These are phyloP conservation scores for Nymphaea thermarum DNA, from an alignment of 164 flowering plant species.

Conservation along the genomic window DNA sequence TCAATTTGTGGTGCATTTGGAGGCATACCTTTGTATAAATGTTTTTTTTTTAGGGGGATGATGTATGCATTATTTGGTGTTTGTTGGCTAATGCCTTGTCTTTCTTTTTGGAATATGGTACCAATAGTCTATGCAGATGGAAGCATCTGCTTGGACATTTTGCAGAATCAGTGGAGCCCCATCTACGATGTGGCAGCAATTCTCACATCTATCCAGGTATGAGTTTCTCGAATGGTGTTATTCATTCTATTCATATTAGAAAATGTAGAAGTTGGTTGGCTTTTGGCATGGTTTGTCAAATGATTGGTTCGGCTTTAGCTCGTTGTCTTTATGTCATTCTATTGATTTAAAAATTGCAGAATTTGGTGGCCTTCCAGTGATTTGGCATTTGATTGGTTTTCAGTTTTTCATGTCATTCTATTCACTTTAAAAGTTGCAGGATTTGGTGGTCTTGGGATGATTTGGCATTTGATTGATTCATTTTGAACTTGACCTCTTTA, in stretches of 20 bases:
- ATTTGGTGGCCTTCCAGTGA: neutral
- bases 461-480: too few species aligned
- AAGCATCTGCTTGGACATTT: conserved; percentile 29
- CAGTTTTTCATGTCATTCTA: neutral
- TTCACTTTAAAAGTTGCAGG: too few species aligned
- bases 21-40: neutral
- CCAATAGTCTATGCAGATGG: conserved; percentile 29
- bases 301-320: neutral
- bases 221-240: neutral
- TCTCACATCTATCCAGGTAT: conserved; percentile 24
- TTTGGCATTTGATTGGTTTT: neutral
- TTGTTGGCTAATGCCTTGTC: neutral
- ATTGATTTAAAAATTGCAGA: neutral
- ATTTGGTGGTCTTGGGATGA: too few species aligned
- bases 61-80: neutral
- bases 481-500: too few species aligned
- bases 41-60: neutral
- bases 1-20: neutral
- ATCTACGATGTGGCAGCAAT: conserved; percentile 31
- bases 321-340: neutral
- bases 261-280: neutral
- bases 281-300: neutral
- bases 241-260: neutral
- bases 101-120: neutral
- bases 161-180: conserved; percentile 33